Evolutionary conservation across 1,284 basidiomycete species (phyloP).

Genomic region (Irpex sp.): DNA sequence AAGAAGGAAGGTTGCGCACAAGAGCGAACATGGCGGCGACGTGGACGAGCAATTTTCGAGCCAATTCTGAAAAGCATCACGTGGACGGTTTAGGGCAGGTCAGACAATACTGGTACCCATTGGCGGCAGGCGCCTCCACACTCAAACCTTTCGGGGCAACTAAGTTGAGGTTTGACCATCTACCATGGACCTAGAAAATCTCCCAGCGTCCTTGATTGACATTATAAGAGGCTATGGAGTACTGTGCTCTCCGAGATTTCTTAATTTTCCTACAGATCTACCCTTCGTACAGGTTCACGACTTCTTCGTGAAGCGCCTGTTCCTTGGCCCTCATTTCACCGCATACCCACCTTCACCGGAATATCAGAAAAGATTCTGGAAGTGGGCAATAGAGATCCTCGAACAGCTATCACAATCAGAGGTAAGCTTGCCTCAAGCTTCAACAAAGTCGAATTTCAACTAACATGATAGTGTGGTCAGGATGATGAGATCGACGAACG

Average conservation of each 20-base stretch:
- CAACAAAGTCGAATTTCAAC: background rate
- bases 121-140: too few relatives aligned
- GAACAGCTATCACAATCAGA: constrained; percentile 39
- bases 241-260: constrained; percentile 37
- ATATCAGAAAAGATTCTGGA: constrained; percentile 67
- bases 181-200: background rate
- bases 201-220: constrained; percentile 27
- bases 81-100: constrained; percentile 25
- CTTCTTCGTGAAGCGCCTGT: constrained; percentile 47
- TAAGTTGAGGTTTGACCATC: too few relatives aligned
- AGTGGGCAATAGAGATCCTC: constrained; percentile 52
- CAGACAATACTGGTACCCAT: too few relatives aligned
- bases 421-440: constrained; percentile 27
- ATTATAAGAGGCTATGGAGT: constrained; percentile 51
- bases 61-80: constrained; percentile 15
- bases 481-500: constrained; percentile 58
- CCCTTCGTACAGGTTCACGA: constrained; percentile 37
- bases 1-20: constrained; percentile 22
- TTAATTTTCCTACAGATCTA: constrained; percentile 34
- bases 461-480: constrained; percentile 19
- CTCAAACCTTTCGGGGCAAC: too few relatives aligned
- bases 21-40: constrained; percentile 26
- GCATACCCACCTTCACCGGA: constrained; percentile 53
- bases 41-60: constrained; percentile 22
- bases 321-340: constrained; percentile 46